Evolutionary conservation across 192 early-diverging fungal species (phyloP).

Genomic region (Linderina pennispora): DNA sequence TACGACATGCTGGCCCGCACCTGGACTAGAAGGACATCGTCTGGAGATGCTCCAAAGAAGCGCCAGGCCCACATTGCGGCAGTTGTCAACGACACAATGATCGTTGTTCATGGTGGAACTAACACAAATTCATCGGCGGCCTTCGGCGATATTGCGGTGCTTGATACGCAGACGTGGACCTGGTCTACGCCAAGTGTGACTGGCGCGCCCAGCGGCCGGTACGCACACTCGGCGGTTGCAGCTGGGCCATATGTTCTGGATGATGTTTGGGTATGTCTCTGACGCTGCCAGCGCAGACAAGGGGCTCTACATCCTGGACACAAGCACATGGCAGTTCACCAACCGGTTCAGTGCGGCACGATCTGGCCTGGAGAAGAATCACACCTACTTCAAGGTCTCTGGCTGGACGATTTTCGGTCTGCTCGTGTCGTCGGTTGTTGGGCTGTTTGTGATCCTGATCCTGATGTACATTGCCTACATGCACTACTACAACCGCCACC

Average conservation of each 20-base stretch:
- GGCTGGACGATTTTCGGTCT: slow-evolving; percentile 44
- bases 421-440: slow-evolving; percentile 25
- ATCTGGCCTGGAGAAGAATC: slow-evolving; percentile 15
- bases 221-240: slow-evolving; percentile 33
- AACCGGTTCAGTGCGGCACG: slow-evolving; percentile 24
- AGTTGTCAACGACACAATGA: slow-evolving; percentile 20
- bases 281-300: slow-evolving; percentile 9
- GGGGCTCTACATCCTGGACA: slow-evolving; percentile 39
- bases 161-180: slow-evolving; percentile 38
- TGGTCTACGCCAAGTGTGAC: slow-evolving; percentile 19
- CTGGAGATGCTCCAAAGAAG: slow-evolving; percentile 14
- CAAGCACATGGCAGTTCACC: slow-evolving; percentile 30
- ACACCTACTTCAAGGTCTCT: slow-evolving; percentile 11
- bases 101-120: slow-evolving; percentile 42
- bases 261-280: slow-evolving; percentile 25
- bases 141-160: slow-evolving; percentile 38
- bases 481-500: slow-evolving; percentile 41
- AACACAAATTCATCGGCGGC: slow-evolving; percentile 17
- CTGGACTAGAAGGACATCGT: slow-evolving; percentile 22
- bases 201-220: slow-evolving; percentile 19
- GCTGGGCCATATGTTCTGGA: slow-evolving; percentile 38
- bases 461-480: slow-evolving; percentile 26
- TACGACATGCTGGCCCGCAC: slow-evolving; percentile 20
- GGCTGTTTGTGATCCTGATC: slow-evolving; percentile 23
- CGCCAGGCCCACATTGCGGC: slow-evolving; percentile 36